These are phyloP conservation scores for Carex sylvatica DNA, from an alignment of 202 grass and related monocot species.

Conservation along the genomic window DNA sequence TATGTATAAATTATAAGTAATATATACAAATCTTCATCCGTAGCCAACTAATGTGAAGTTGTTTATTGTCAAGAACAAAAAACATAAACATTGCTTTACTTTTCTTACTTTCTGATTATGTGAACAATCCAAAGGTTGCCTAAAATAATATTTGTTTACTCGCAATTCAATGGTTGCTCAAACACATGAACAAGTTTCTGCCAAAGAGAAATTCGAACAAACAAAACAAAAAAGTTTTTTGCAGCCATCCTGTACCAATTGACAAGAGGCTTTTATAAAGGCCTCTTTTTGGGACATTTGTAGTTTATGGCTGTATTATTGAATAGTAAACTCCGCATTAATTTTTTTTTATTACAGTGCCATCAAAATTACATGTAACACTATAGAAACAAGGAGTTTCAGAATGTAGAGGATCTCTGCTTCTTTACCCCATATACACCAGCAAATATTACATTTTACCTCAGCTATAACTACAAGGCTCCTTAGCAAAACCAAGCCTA, in stretches of 20 bases:
- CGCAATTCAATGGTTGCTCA: not conserved
- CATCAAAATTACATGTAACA: not conserved
- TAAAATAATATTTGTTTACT: not conserved
- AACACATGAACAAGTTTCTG: not conserved
- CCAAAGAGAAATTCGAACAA: not conserved
- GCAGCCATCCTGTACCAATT: not conserved
- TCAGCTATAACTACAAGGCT: constrained; percentile 52
- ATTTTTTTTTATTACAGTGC: not conserved
- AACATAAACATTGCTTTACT: not conserved
- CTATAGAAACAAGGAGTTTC: constrained; percentile 23
- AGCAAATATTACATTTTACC: not conserved
- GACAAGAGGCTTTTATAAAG: not conserved
- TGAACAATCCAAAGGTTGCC: not conserved
- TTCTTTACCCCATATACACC: constrained; percentile 13
- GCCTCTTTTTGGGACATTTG: not conserved
- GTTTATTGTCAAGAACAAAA: not conserved
- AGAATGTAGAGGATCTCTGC: not conserved
- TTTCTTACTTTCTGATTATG: not conserved
- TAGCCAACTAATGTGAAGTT: not conserved
- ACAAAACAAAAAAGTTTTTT: not conserved
- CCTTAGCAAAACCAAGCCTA: constrained; percentile 64
- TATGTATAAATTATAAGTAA: not conserved
- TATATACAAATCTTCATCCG: not conserved
- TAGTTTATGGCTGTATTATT: not conserved
- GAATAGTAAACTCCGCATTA: not conserved